Percentiles rank a stretch among this genome's conserved stretches.
Conservation (phyloP, 106 monocot species). For the Dioscorea zingiberensis region DNA sequence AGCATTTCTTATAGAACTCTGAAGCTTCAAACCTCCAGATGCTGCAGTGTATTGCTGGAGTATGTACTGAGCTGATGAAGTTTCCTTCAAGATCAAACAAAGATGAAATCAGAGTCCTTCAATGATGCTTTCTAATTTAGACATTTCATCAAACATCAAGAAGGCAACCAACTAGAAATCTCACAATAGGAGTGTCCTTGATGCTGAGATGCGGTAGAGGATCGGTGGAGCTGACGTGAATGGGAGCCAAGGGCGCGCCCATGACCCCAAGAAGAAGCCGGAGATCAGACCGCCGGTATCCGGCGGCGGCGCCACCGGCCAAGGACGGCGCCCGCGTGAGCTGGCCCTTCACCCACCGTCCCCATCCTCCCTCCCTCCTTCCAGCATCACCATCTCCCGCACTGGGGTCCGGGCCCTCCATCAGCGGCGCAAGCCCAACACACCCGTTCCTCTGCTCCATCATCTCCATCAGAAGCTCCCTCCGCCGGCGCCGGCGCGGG, state of each 20-base stretch:
- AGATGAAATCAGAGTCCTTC: background rate
- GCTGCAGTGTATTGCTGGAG: slow-evolving; percentile 96
- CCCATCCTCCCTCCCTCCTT: slow-evolving; percentile 56
- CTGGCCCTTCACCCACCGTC: slow-evolving; percentile 65
- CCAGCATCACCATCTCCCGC: slow-evolving; percentile 1
- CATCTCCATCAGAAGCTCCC: slow-evolving; percentile 17
- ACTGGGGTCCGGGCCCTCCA: slow-evolving; percentile 68
- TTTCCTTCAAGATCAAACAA: slow-evolving; percentile 44
- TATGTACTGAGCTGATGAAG: slow-evolving; percentile 96
- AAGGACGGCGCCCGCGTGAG: slow-evolving; percentile 29
- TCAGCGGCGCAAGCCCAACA: slow-evolving; percentile 61
- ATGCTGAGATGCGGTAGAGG: slow-evolving; percentile 55
- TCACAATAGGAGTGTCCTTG: slow-evolving; percentile 76
- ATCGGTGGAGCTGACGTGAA: slow-evolving; percentile 50
- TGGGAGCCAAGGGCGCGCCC: slow-evolving; percentile 87
- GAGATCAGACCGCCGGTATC: slow-evolving; percentile 49
- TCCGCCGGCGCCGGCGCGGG: slow-evolving; percentile 16
- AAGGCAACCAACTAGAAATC: slow-evolving; percentile 1
- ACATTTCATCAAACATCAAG: no score
- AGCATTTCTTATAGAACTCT: slow-evolving; percentile 60
- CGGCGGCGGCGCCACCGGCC: slow-evolving; percentile 2
- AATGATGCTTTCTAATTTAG: no score
- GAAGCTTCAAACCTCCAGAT: slow-evolving; percentile 80
- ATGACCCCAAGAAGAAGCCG: slow-evolving; percentile 84
- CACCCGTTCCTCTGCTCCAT: slow-evolving; percentile 37